Conservation (phyloP, 2,329 filamentous ascomycete genomes). For the Exophiala aquamarina region DNA sequence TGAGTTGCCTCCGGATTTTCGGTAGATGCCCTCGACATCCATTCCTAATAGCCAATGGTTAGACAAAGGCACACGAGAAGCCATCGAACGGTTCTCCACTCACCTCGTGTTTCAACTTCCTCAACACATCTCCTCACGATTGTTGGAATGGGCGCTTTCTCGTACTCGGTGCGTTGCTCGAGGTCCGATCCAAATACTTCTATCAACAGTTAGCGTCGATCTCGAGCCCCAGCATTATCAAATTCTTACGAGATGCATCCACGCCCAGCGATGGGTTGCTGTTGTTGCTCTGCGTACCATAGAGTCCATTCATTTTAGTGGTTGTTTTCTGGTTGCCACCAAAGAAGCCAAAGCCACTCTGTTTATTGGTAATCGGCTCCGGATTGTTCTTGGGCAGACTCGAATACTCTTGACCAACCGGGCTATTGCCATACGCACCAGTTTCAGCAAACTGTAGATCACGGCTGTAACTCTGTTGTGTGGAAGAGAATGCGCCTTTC, state of each 20-base stretch:
- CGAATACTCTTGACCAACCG: slow-evolving; percentile 34
- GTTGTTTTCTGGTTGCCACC: slow-evolving; percentile 46
- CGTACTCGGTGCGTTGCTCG: slow-evolving; percentile 78
- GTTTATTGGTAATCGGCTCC: slow-evolving; percentile 41
- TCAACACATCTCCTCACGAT: slow-evolving; percentile 94
- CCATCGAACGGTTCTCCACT: slow-evolving; percentile 17
- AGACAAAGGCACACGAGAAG: not conserved
- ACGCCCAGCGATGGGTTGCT: slow-evolving; percentile 43
- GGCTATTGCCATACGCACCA: slow-evolving; percentile 64
- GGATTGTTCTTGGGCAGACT: slow-evolving; percentile 30
- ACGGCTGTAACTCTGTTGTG: slow-evolving; percentile 46
- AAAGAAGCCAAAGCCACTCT: slow-evolving; percentile 72
- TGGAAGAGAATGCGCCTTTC: slow-evolving; percentile 82
- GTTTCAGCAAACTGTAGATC: slow-evolving; percentile 60
- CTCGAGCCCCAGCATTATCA: not conserved
- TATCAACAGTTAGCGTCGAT: slow-evolving; percentile 28
- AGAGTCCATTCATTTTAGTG: slow-evolving; percentile 31
- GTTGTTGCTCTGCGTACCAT: slow-evolving; percentile 42
- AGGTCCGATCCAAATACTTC: slow-evolving; percentile 88
- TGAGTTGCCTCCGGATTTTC: slow-evolving; percentile 91
- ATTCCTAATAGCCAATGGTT: slow-evolving; percentile 54
- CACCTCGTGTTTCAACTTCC: slow-evolving; percentile 87
- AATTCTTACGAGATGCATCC: slow-evolving; percentile 39
- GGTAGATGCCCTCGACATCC: slow-evolving; percentile 96
- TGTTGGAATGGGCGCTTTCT: slow-evolving; percentile 83